phyloP scores from a whole-genome alignment of 2,329 filamentous ascomycete species.

The Coniochaeta ligniaria region DNA sequence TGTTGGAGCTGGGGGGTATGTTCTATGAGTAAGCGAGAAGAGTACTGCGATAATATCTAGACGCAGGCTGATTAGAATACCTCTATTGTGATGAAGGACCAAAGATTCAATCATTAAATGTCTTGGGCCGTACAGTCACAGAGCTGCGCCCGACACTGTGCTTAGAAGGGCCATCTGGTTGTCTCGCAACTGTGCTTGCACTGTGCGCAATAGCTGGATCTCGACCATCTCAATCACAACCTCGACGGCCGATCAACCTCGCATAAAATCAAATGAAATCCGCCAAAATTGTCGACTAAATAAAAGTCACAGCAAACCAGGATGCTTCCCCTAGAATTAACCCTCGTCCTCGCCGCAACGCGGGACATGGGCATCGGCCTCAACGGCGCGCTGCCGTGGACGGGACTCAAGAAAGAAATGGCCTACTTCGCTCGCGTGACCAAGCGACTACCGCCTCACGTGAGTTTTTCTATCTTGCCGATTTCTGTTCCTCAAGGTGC shows the following conservation, averaged over 20 bases:
- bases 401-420: constrained; percentile 84
- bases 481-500: not conserved
- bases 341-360: constrained; percentile 93
- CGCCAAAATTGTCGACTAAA: not conserved
- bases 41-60: not conserved
- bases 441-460: constrained; percentile 47
- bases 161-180: not conserved
- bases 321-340: constrained; percentile 48
- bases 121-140: not conserved
- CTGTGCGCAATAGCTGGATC: not conserved
- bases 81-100: not conserved
- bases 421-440: constrained; percentile 90
- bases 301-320: not conserved
- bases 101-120: not conserved
- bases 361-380: constrained; percentile 82
- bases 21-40: constrained; percentile 32
- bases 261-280: not conserved
- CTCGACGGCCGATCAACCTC: not conserved
- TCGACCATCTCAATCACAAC: not conserved
- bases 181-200: not conserved
- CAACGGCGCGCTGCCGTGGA: constrained; percentile 78
- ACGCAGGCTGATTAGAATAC: not conserved
- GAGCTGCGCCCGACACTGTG: too few species aligned
- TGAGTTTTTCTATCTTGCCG: not conserved
- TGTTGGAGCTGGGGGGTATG: constrained; percentile 60